Percentiles rank a stretch among this genome's conserved stretches.
Conservation (phyloP, 805 yeast species). For the Candida tallmaniae region DNA sequence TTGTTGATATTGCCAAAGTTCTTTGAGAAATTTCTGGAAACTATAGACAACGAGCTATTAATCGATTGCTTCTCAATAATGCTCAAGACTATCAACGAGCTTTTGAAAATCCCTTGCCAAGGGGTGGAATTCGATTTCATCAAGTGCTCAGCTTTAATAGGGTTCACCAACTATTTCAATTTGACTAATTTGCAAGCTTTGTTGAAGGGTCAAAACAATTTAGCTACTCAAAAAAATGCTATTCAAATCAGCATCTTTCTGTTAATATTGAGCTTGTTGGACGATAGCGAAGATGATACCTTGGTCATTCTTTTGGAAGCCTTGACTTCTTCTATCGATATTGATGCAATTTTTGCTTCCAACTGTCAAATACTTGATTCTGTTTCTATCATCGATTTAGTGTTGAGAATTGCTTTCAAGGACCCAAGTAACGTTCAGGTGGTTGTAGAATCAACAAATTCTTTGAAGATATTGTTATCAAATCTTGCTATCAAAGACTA, state of each 20-base stretch:
- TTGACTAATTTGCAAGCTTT: conserved; percentile 15
- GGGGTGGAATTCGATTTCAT: conserved; percentile 11
- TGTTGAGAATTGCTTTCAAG: conserved; percentile 61
- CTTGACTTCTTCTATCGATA: conserved; percentile 50
- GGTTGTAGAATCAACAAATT: conserved; percentile 62
- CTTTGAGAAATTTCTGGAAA: conserved; percentile 46
- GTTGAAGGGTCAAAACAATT: conserved; percentile 6
- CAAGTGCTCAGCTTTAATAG: conserved; percentile 40
- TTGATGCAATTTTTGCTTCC: conserved; percentile 24
- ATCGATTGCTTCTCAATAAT: conserved; percentile 22
- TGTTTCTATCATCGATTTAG: conserved; percentile 45
- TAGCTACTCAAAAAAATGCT: conserved; percentile 8
- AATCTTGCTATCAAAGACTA: conserved; percentile 44
- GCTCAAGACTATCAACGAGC: conserved; percentile 20
- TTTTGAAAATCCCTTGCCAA: neutral
- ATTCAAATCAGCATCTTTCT: conserved; percentile 32
- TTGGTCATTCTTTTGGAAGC: conserved; percentile 70
- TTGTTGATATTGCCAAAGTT: conserved; percentile 53
- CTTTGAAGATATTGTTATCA: conserved; percentile 56
- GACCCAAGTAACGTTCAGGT: conserved; percentile 75
- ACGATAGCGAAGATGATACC: conserved; percentile 75
- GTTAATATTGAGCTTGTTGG: conserved; percentile 43
- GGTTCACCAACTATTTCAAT: conserved; percentile 48
- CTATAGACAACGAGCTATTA: conserved; percentile 24
- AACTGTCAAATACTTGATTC: conserved; percentile 9